Percentiles rank a stretch among this genome's conserved stretches.
These are phyloP conservation scores for Candida dajiaensis DNA, from an alignment of 805 yeast species.

Conservation along the genomic window DNA sequence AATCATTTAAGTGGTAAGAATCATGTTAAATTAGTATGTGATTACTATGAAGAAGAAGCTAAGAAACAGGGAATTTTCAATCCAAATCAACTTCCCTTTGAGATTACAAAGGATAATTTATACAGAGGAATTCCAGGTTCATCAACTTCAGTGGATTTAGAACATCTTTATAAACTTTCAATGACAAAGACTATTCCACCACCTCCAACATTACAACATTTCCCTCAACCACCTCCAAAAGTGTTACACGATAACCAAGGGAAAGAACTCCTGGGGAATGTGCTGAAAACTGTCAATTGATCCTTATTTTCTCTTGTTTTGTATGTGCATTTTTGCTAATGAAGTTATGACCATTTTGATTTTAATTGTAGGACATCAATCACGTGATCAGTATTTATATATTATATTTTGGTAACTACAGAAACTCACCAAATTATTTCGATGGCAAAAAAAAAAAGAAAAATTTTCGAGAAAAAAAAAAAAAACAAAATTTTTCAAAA, in stretches of 20 bases:
- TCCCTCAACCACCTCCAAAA: constrained; percentile 23
- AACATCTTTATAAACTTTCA: constrained; percentile 16
- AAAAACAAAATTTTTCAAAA: neutral
- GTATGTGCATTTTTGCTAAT: neutral
- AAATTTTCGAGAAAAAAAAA: neutral
- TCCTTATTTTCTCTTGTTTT: too few relatives aligned
- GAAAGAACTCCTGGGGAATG: neutral
- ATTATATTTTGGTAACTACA: neutral
- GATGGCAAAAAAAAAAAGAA: constrained; percentile 10
- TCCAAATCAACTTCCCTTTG: constrained; percentile 19
- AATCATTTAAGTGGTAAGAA: constrained; percentile 74
- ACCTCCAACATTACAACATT: constrained; percentile 17
- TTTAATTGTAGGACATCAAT: too few relatives aligned
- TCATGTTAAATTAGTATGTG: constrained; percentile 66
- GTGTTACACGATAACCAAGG: constrained; percentile 12
- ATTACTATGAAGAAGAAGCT: constrained; percentile 55
- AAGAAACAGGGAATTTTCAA: constrained; percentile 29
- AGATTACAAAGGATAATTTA: constrained; percentile 13
- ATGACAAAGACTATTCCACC: constrained; percentile 19
- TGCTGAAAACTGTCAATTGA: constrained; percentile 1
- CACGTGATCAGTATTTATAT: too few relatives aligned
- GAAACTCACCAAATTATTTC: constrained; percentile 1
- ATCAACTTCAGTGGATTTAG: constrained; percentile 1
- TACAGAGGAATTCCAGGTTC: constrained; percentile 30
- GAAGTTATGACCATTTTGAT: neutral